Conservation (phyloP, 2,329 filamentous ascomycete genomes). For the Aspergillus proliferans region DNA sequence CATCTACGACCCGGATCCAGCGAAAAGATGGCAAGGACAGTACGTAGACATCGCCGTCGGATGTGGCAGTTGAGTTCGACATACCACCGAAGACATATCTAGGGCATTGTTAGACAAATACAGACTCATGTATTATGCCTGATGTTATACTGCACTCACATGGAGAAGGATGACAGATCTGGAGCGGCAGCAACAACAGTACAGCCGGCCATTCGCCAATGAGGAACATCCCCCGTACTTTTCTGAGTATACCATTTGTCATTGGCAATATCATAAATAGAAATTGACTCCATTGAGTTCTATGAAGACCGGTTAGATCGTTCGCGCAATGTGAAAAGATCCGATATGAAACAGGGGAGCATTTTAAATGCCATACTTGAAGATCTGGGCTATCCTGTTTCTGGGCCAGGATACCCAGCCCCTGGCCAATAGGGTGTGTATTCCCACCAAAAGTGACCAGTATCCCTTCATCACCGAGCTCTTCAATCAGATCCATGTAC, state of each 20-base stretch:
- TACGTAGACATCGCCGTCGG: constrained; percentile 6
- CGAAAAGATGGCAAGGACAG: constrained; percentile 6
- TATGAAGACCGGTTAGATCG: background rate
- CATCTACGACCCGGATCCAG: constrained; percentile 5
- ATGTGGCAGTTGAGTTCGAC: background rate
- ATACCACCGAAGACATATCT: constrained; percentile 6
- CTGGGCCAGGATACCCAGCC: constrained; percentile 1
- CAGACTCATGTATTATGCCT: too few species aligned
- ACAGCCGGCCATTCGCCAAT: constrained; percentile 8
- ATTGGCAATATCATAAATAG: constrained; percentile 5
- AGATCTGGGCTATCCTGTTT: background rate
- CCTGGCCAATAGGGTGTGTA: constrained; percentile 4
- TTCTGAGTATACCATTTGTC: constrained; percentile 5
- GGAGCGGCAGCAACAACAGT: constrained; percentile 1
- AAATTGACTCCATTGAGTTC: constrained; percentile 7
- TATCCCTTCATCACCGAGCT: constrained; percentile 3
- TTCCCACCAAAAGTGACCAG: constrained; percentile 6
- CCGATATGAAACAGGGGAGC: too few species aligned
- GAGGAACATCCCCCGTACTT: constrained; percentile 4
- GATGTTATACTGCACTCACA: constrained; percentile 1
- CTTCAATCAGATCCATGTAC: constrained; percentile 5
- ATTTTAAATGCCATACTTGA: too few species aligned
- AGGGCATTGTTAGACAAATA: background rate
- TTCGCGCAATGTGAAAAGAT: too few species aligned
- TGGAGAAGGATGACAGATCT: constrained; percentile 5